A percentile compares a stretch with the other conserved stretches of the same genome.
Evolutionary conservation across 805 yeast species (phyloP).

Genomic region (Ogataea pini): DNA sequence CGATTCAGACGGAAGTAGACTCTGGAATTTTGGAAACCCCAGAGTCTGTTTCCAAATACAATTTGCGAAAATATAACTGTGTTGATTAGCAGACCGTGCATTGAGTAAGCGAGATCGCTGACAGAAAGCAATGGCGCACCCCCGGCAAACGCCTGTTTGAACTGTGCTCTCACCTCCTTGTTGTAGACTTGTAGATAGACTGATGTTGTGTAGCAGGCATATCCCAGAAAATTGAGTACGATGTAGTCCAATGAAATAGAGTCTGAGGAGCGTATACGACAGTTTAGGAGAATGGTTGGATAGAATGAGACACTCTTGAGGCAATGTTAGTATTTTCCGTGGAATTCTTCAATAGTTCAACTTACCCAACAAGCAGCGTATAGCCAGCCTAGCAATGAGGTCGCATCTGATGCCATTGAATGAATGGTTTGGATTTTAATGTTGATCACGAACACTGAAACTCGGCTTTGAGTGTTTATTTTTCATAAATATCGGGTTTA

Average conservation of each 20-base stretch:
- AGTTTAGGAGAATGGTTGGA: constrained; percentile 47
- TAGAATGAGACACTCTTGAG: constrained; percentile 49
- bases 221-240: constrained; percentile 48
- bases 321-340: neutral
- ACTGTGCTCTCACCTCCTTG: constrained; percentile 34
- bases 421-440: no score
- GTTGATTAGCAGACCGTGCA: constrained; percentile 48
- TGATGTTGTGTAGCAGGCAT: constrained; percentile 44
- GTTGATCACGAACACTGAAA: no score
- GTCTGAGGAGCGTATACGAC: constrained; percentile 42
- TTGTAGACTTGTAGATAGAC: constrained; percentile 44
- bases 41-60: constrained; percentile 33
- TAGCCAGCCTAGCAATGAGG: constrained; percentile 30
- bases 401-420: constrained; percentile 14
- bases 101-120: constrained; percentile 48
- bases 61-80: constrained; percentile 42
- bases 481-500: neutral
- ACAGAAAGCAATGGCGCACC: constrained; percentile 42
- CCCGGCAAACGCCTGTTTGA: constrained; percentile 33
- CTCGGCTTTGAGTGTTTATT: neutral
- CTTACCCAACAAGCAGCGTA: constrained; percentile 34
- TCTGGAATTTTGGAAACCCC: constrained; percentile 37
- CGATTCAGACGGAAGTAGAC: constrained; percentile 27
- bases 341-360: neutral
- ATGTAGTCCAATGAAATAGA: constrained; percentile 53